Conservation (phyloP, 1,284 basidiomycete species). For the Trichosporon inkin region DNA sequence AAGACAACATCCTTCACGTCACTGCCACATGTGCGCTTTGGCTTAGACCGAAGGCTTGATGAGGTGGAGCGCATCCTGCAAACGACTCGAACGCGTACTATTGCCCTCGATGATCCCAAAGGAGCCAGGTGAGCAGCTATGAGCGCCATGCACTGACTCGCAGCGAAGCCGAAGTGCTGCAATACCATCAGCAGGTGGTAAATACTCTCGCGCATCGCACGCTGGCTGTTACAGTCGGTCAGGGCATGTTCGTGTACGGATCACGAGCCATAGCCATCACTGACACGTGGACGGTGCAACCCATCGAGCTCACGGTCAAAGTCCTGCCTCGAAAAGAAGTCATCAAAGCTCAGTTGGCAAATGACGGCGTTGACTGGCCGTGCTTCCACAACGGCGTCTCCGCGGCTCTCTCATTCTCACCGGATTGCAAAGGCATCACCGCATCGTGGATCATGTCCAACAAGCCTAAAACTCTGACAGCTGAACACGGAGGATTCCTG, state of each 20-base stretch:
- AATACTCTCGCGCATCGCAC: constrained; percentile 76
- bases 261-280: constrained; percentile 66
- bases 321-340: constrained; percentile 54
- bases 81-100: constrained; percentile 64
- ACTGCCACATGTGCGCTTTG: constrained; percentile 68
- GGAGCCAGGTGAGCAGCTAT: constrained; percentile 61
- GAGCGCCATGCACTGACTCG: background rate
- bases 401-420: constrained; percentile 75
- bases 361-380: constrained; percentile 81
- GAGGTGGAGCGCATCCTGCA: constrained; percentile 84
- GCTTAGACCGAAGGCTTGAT: constrained; percentile 75
- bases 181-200: constrained; percentile 72
- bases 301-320: constrained; percentile 71
- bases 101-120: constrained; percentile 65
- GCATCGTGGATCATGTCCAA: constrained; percentile 94
- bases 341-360: constrained; percentile 57
- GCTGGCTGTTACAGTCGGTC: constrained; percentile 74
- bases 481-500: constrained; percentile 91
- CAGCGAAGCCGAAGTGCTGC: constrained; percentile 36
- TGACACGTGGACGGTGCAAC: constrained; percentile 72
- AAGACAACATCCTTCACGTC: constrained; percentile 1
- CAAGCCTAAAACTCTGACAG: constrained; percentile 75
- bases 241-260: constrained; percentile 81
- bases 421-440: constrained; percentile 70
- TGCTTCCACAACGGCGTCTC: constrained; percentile 97